Evolutionary conservation across 352 stramenopile species (phyloP).

Genomic region (Globisporangium canariense): DNA sequence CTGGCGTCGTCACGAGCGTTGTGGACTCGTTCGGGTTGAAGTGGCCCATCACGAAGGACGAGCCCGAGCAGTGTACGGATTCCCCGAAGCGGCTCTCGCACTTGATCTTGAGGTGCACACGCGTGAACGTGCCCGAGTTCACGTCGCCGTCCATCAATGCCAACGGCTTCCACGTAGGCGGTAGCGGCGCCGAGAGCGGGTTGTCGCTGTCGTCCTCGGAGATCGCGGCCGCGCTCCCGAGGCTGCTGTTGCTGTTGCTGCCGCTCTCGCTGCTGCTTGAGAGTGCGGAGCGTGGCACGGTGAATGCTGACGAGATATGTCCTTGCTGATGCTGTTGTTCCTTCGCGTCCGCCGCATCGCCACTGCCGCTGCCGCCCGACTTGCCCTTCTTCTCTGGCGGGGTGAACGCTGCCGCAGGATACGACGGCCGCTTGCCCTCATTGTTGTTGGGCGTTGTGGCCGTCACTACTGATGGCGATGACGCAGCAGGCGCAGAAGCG

Average conservation of each 20-base stretch:
- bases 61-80: conserved; percentile 73
- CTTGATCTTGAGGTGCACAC: conserved; percentile 69
- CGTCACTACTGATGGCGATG: neutral
- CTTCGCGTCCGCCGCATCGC: conserved; percentile 2
- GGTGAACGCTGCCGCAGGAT: conserved; percentile 12
- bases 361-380: neutral
- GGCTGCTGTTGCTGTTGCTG: conserved; percentile 18
- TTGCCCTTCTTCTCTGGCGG: conserved; percentile 22
- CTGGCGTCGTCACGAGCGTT: conserved; percentile 94
- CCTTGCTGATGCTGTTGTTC: conserved; percentile 7
- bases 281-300: conserved; percentile 1
- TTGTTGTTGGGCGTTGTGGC: neutral
- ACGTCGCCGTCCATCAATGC: conserved; percentile 39
- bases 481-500: neutral
- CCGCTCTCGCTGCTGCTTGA: conserved; percentile 16
- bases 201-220: conserved; percentile 16
- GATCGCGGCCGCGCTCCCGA: conserved; percentile 16
- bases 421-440: conserved; percentile 20
- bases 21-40: conserved; percentile 89
- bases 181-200: neutral
- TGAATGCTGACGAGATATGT: conserved; percentile 5
- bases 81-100: conserved; percentile 72
- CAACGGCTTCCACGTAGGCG: conserved; percentile 5
- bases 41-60: conserved; percentile 84
- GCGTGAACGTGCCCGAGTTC: conserved; percentile 80